Evolutionary conservation across 805 yeast species (phyloP).

Genomic region (Candida piceae): DNA sequence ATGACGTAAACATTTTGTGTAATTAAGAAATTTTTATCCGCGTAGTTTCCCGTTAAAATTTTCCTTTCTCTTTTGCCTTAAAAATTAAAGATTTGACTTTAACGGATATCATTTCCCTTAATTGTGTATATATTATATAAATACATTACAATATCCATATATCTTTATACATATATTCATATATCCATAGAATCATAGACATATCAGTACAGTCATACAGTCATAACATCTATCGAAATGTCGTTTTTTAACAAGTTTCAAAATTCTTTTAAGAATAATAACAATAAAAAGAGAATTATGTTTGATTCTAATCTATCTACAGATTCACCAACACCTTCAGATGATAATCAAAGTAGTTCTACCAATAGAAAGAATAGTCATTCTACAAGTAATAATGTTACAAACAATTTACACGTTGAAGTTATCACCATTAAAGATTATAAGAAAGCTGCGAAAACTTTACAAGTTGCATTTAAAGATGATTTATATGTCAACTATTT

Average conservation of each 20-base stretch:
- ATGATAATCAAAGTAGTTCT: too few species aligned
- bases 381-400: not conserved
- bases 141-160: too few species aligned
- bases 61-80: too few species aligned
- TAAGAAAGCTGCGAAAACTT: conserved; percentile 49
- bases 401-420: conserved; percentile 22
- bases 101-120: too few species aligned
- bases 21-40: not conserved
- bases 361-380: conserved; percentile 1
- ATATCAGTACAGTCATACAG: not conserved
- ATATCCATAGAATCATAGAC: too few species aligned
- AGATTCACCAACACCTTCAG: conserved; percentile 1
- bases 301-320: conserved; percentile 5
- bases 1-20: not conserved
- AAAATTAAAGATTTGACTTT: too few species aligned
- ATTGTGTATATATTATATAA: too few species aligned
- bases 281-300: conserved; percentile 8
- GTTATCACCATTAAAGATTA: conserved; percentile 38
- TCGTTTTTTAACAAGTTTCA: conserved; percentile 17
- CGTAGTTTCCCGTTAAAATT: not conserved
- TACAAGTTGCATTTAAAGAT: conserved; percentile 47
- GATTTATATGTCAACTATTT: conserved; percentile 51
- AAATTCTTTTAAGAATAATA: conserved; percentile 9
- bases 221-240: too few species aligned
- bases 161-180: too few species aligned